Conservation (phyloP, 305 asterid genomes). For the Solanum hybrid region DNA sequence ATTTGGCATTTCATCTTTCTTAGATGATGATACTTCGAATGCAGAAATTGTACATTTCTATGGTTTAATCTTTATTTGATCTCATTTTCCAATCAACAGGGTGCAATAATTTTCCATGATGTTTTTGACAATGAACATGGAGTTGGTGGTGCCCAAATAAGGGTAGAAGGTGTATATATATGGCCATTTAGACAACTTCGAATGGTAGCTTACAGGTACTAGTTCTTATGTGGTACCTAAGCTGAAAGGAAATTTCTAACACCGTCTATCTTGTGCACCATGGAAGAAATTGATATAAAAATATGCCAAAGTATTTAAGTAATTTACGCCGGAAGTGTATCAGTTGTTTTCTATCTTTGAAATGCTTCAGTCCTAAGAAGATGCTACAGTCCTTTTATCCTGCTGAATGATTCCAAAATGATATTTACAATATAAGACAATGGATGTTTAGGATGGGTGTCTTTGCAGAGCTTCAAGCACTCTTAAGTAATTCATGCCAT, state of each 20-base stretch:
- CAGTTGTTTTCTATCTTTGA: background rate
- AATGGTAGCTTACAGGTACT: constrained; percentile 87
- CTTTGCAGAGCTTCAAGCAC: background rate
- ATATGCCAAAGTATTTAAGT: background rate
- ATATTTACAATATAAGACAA: background rate
- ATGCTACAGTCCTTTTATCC: background rate
- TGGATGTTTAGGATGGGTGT: background rate
- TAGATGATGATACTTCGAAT: background rate
- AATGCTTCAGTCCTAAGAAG: background rate
- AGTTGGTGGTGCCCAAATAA: constrained; percentile 58
- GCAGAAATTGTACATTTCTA: background rate
- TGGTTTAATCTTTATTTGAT: background rate
- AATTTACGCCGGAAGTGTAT: background rate
- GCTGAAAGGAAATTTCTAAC: background rate
- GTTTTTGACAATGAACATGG: constrained; percentile 79
- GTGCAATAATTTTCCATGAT: constrained; percentile 84
- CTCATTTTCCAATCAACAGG: constrained; percentile 35
- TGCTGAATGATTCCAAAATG: background rate
- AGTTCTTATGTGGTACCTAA: background rate
- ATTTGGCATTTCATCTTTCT: background rate
- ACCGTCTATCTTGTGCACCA: background rate
- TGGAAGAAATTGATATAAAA: background rate
- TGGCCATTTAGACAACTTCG: constrained; percentile 99
- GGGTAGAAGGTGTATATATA: constrained; percentile 94
- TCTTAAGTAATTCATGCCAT: background rate